phyloP scores from a whole-genome alignment of 495 filamentous ascomycete genomes.

The Friedmanniomyces simplex region DNA sequence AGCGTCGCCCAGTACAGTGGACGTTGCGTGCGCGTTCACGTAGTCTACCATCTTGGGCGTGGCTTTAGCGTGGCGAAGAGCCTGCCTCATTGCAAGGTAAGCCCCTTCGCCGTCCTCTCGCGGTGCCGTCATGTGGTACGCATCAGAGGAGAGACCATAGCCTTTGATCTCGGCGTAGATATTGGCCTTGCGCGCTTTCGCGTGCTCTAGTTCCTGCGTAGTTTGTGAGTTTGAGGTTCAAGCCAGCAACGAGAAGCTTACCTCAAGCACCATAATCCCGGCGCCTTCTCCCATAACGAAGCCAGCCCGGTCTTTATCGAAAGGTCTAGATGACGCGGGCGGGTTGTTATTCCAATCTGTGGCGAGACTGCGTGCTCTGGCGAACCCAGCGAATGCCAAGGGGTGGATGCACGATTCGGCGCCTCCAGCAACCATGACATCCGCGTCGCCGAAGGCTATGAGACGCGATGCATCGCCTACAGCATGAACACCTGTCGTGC shows the following conservation, averaged over 20 bases:
- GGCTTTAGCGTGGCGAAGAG: slow-evolving; percentile 61
- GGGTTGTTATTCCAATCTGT: slow-evolving; percentile 72
- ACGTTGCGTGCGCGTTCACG: slow-evolving; percentile 91
- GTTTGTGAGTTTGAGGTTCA: slow-evolving; percentile 3
- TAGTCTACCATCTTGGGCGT: slow-evolving; percentile 69
- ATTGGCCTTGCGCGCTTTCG: slow-evolving; percentile 59
- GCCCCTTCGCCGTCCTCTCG: slow-evolving; percentile 72
- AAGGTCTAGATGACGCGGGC: slow-evolving; percentile 65
- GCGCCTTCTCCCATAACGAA: slow-evolving; percentile 94
- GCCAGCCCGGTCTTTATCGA: slow-evolving; percentile 68
- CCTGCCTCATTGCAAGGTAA: slow-evolving; percentile 71
- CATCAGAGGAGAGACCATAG: slow-evolving; percentile 81
- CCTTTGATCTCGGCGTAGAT: slow-evolving; percentile 88
- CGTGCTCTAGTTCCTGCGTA: slow-evolving; percentile 68
- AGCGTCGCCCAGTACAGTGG: slow-evolving; percentile 70
- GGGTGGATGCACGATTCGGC: slow-evolving; percentile 95
- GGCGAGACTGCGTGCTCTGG: slow-evolving; percentile 72
- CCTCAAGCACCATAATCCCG: slow-evolving; percentile 75
- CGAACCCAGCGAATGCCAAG: slow-evolving; percentile 82
- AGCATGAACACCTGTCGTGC: slow-evolving; percentile 88
- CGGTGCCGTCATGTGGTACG: slow-evolving; percentile 86
- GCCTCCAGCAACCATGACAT: slow-evolving; percentile 91
- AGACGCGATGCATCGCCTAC: slow-evolving; percentile 87
- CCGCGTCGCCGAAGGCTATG: slow-evolving; percentile 79
- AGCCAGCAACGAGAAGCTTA: slow-evolving; percentile 19